A percentile compares a stretch with the other conserved stretches of the same genome.
Conservation (phyloP, 1,284 basidiomycete genomes). For the Melampsora medusae region DNA sequence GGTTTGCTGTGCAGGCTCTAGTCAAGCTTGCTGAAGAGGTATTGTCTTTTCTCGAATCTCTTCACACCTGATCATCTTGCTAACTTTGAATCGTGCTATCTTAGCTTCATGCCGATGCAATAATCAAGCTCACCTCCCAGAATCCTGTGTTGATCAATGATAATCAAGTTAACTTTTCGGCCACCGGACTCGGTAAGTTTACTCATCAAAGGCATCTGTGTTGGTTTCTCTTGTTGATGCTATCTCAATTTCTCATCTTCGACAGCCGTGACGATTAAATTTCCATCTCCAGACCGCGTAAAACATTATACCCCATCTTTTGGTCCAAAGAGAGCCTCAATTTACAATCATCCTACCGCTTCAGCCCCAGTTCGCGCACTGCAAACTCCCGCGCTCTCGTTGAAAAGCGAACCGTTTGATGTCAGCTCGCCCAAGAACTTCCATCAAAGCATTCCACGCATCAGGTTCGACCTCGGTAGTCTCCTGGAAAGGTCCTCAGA, state of each 20-base stretch:
- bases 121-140: slow-evolving; percentile 1
- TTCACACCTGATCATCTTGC: neutral
- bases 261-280: slow-evolving; percentile 1
- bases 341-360: slow-evolving; percentile 10
- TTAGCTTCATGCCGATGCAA: slow-evolving; percentile 18
- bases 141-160: slow-evolving; percentile 18
- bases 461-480: neutral
- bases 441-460: neutral
- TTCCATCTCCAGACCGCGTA: neutral
- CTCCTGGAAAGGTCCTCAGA: neutral
- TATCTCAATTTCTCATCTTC: neutral
- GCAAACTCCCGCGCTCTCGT: slow-evolving; percentile 20
- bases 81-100: neutral
- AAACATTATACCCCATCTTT: neutral
- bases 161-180: slow-evolving; percentile 32
- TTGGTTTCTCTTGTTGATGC: neutral
- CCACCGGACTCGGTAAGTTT: slow-evolving; percentile 32
- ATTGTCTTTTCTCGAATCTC: neutral
- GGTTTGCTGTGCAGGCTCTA: slow-evolving; percentile 8
- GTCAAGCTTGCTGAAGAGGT: slow-evolving; percentile 17
- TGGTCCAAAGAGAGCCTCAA: neutral
- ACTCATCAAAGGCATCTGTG: neutral
- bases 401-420: slow-evolving; percentile 36
- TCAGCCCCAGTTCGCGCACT: slow-evolving; percentile 5
- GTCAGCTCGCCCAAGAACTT: neutral